Conservation (phyloP, 495 filamentous ascomycete genomes). For the Chlorociboria aeruginascens region DNA sequence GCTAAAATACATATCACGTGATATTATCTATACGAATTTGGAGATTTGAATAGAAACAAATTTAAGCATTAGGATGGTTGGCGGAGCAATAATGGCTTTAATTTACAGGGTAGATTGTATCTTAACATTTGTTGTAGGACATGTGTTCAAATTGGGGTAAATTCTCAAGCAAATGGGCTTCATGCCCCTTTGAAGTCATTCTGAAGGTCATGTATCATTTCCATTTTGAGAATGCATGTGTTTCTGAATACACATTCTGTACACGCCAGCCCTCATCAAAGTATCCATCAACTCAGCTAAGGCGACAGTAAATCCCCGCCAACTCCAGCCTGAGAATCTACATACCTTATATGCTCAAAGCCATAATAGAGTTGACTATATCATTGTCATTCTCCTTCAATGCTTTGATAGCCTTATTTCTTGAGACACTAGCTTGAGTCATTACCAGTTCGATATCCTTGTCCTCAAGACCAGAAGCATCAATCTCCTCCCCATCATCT, state of each 20-base stretch:
- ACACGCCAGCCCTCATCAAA: not conserved
- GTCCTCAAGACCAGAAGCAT: conserved; percentile 83
- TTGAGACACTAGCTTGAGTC: conserved; percentile 88
- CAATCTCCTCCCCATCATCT: conserved; percentile 91
- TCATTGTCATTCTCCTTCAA: conserved; percentile 99
- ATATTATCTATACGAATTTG: not conserved
- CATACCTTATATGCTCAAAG: conserved; percentile 72
- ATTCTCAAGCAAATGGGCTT: no score
- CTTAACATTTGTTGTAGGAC: no score
- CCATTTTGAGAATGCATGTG: not conserved
- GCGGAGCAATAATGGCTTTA: no score
- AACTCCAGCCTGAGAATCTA: not conserved
- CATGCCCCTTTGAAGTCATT: no score
- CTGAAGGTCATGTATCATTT: not conserved
- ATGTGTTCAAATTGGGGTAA: no score
- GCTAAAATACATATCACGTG: conserved; percentile 10
- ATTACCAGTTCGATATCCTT: conserved; percentile 99
- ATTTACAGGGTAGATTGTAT: no score
- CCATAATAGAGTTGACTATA: conserved; percentile 99
- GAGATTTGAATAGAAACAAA: no score
- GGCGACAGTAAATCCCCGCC: not conserved
- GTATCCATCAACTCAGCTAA: not conserved
- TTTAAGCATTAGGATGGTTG: no score
- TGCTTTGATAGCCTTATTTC: conserved; percentile 98
- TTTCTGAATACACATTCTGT: not conserved